A percentile compares a stretch with the other conserved stretches of the same genome.
Evolutionary conservation across 352 stramenopile species (phyloP).

Genomic region (Pythium coloratum): DNA sequence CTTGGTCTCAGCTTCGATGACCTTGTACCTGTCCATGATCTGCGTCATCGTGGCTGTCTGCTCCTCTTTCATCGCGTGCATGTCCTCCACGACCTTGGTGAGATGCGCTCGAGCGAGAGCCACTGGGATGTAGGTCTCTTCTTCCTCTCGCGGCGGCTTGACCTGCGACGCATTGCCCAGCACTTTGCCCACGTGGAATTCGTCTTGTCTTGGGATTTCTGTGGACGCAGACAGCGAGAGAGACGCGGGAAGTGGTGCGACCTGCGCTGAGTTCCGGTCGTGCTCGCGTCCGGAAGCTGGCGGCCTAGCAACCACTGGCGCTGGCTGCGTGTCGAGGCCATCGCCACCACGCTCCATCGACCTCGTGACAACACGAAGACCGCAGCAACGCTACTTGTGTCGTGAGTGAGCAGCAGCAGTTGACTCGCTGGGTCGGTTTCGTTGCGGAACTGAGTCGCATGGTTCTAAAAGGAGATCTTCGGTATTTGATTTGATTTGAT

Average conservation of each 20-base stretch:
- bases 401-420: neutral
- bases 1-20: conserved; percentile 59
- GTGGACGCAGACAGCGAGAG: neutral
- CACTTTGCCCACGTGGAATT: conserved; percentile 59
- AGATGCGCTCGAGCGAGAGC: conserved; percentile 58
- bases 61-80: conserved; percentile 75
- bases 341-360: neutral
- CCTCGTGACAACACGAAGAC: neutral
- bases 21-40: conserved; percentile 57
- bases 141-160: conserved; percentile 28
- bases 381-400: neutral
- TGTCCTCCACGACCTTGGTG: conserved; percentile 68
- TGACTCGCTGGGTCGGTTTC: neutral
- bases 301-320: neutral
- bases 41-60: conserved; percentile 46
- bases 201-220: neutral
- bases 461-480: neutral
- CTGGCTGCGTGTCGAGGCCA: neutral
- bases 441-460: neutral
- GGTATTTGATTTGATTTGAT: neutral
- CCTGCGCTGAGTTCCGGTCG: conserved; percentile 9
- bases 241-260: conserved; percentile 13
- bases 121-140: conserved; percentile 77
- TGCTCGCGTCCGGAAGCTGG: neutral
- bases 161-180: conserved; percentile 19